Evolutionary conservation across 23 red algal species (phyloP), one percentile per base, ranked within the genome.

Genomic region (Agarophyton chilense): DNA sequence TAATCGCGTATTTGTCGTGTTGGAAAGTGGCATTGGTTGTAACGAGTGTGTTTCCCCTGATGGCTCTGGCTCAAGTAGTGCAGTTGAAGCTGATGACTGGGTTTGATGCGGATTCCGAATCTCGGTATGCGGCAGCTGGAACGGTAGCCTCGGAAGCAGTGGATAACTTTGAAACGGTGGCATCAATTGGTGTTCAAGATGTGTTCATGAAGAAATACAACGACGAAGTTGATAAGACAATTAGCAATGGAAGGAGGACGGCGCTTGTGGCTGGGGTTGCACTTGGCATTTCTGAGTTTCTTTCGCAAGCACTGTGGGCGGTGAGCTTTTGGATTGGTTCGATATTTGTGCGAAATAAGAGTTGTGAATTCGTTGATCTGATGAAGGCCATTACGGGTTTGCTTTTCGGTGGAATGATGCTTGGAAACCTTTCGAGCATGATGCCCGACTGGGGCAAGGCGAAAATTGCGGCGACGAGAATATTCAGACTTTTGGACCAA

Each of bases 31-130:
- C 97, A 9, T 54, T 91, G 16, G 84, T 99, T 9, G 81, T 99
- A 6, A 86, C 95, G 7, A 80, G 52, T 4, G 40, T 96, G 34
- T 88, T 94, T 42, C 97, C 97, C 25, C n/a, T 94, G 36, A 66
- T 94, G 57, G 97, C 90, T 21, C 18, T 95, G 0, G 87, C 85
- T 28, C 93, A 90, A 55, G 68, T 58, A 26, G 34, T 93, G 26
- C 90, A 99, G 63, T 76, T 99, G 84, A 96, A 92, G 57, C 46
- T 90, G 82, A 96, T 99, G 93, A 94, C 89, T 40, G 97, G 93
- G 10, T 94, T 96, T 74, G 85, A 87, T 66, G 83, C 74, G 0
- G 91, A 95, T 57, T 87, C 88, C 19, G 74, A 87, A 29, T 86
- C 65, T 35, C 53, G 49, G 2, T 95, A 85, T 65, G 86, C 78